Evolutionary conservation across 805 yeast genomes (phyloP), one percentile per base, ranked within the genome.

Genomic region (Spathaspora arborariae): DNA sequence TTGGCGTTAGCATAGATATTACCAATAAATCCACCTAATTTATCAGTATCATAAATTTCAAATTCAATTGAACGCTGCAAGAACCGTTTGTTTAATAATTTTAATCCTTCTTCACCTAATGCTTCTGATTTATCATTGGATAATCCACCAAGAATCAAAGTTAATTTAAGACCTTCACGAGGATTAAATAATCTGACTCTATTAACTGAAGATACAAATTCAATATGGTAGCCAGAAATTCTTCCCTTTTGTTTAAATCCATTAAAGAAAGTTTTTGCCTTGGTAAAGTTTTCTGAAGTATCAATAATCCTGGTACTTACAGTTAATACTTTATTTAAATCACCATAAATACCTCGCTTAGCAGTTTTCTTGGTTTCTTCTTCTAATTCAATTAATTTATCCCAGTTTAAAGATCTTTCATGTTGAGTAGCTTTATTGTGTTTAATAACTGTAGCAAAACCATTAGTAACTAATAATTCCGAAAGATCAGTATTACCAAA

Each of bases 21-120:
- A 41, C 96, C 94, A 57, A 87, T 80, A 58, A 89, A 89, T 0
- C 86, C 88, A 48, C 96, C 96, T 46, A 83, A 72, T 58, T 82
- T 85, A 61, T 89, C 96, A 44, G 79, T 78, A 47, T 79, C 83
- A 53, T 79, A 79, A 18, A 88, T 76, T 45, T 84, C 84, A 52
- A 88, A 68, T 52, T 78, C 81, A 38, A 88, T 87, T 51, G 82
- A 88, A 59, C 89, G 78, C 67, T 88, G 96, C 61, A 80, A 70
- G 44, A 78, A 73, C 50, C 77, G 76, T 50, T 74, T 75, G 56
- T 70, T 72, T 49, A 82, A 75, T 57, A 69, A 81, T 34, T 71
- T 77, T 22, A 80, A 57, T 1, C 88, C 88, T 35, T 70, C 75
- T 18, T 77, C 69, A 10, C 61, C 75, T 8, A 68, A 58, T 7